phyloP scores from a whole-genome alignment of 2,329 filamentous ascomycete species.

The Macrophomina phaseolina region DNA sequence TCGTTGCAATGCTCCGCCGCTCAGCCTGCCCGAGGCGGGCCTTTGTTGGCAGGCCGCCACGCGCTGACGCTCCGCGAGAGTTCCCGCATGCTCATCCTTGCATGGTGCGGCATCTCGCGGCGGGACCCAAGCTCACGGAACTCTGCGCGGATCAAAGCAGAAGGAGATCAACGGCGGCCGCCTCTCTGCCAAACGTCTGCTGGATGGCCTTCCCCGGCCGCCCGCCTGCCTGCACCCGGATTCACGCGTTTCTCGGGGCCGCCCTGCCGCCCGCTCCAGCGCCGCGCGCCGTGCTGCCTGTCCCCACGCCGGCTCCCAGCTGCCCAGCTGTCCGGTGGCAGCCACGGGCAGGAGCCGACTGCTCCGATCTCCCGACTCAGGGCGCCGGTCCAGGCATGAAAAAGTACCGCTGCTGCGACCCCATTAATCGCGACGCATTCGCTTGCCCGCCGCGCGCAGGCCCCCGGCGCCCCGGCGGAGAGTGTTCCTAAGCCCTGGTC shows the following conservation, averaged over 20 bases:
- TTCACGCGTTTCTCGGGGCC: background rate
- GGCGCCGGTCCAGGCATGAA: background rate
- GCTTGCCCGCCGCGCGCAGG: constrained; percentile 13
- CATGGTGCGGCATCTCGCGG: constrained; percentile 21
- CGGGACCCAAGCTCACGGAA: constrained; percentile 17
- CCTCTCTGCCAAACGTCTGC: background rate
- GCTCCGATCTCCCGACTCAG: constrained; percentile 5
- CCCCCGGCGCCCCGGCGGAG: constrained; percentile 18
- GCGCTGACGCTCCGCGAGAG: constrained; percentile 17
- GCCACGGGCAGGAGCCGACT: constrained; percentile 12
- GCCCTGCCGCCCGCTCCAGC: constrained; percentile 11
- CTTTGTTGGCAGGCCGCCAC: constrained; percentile 25
- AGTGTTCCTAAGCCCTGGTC: constrained; percentile 12
- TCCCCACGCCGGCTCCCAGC: background rate
- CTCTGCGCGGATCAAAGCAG: constrained; percentile 21
- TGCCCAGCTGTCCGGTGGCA: background rate
- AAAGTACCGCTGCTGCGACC: background rate
- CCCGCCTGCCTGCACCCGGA: too few species aligned
- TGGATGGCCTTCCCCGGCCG: too few species aligned
- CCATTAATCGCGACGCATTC: constrained; percentile 19
- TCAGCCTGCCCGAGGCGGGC: background rate
- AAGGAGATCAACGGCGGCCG: constrained; percentile 8
- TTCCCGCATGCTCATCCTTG: constrained; percentile 19
- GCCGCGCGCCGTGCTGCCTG: background rate
- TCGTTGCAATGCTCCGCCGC: background rate